Conservation (phyloP, 495 filamentous ascomycete species). For the Aspergillus baeticus region DNA sequence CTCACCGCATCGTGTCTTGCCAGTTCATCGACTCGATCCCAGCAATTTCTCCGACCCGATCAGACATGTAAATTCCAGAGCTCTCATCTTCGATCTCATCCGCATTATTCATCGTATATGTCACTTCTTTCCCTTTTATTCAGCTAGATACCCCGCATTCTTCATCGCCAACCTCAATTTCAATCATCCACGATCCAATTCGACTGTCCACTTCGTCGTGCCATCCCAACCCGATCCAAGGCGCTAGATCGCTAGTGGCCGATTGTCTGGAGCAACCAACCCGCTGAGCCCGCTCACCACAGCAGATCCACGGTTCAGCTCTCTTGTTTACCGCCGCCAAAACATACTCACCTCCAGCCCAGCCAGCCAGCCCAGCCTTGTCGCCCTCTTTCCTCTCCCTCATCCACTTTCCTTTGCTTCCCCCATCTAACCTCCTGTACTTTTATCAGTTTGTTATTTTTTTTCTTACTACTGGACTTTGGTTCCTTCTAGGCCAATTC, state of each 20-base stretch:
- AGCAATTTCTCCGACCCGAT: conserved; percentile 4
- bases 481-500: conserved; percentile 7
- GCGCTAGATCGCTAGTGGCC: conserved; percentile 28
- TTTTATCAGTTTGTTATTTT: not conserved
- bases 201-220: not conserved
- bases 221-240: conserved; percentile 15
- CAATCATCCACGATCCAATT: not conserved
- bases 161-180: not conserved
- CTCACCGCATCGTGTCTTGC: conserved; percentile 30
- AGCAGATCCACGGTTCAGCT: conserved; percentile 46
- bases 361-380: conserved; percentile 2
- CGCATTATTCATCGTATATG: conserved; percentile 4
- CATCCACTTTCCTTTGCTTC: conserved; percentile 10
- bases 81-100: not conserved
- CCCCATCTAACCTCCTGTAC: conserved; percentile 1
- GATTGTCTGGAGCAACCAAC: conserved; percentile 34
- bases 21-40: conserved; percentile 24
- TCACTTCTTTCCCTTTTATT: not conserved
- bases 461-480: not conserved
- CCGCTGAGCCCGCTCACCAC: conserved; percentile 6
- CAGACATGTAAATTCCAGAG: not conserved
- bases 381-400: not conserved
- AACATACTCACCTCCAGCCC: conserved; percentile 9
- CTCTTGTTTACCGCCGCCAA: conserved; percentile 17
- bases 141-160: conserved; percentile 12